Percentiles rank a stretch among this genome's conserved stretches.
These are phyloP conservation scores for Tritrichomonas foetus DNA, from an alignment of 208 protist genomes.

Conservation along the genomic window DNA sequence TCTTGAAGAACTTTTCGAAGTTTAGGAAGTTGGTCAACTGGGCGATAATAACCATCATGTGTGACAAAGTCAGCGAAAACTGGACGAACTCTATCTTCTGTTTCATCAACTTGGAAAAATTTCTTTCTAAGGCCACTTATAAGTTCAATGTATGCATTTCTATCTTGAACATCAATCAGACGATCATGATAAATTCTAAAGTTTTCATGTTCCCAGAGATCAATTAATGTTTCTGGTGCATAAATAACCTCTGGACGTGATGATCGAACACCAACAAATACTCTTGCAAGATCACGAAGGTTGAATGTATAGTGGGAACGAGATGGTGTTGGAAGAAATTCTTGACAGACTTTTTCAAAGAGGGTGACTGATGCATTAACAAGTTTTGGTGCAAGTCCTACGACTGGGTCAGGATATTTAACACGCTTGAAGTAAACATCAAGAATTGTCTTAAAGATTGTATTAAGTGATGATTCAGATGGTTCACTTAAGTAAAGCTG, in stretches of 20 bases:
- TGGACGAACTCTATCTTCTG: background rate
- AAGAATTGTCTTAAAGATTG: slow-evolving; percentile 55
- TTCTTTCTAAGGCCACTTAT: slow-evolving; percentile 50
- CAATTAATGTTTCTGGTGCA: slow-evolving; percentile 54
- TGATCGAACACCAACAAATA: slow-evolving; percentile 53
- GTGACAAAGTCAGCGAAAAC: background rate
- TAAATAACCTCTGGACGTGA: background rate
- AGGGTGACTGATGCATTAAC: slow-evolving; percentile 57
- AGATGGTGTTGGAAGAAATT: slow-evolving; percentile 72
- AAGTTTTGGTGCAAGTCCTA: background rate
- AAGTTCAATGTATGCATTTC: slow-evolving; percentile 67
- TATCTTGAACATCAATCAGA: slow-evolving; percentile 78
- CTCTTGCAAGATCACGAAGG: slow-evolving; percentile 86
- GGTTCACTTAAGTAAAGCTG: slow-evolving; percentile 47
- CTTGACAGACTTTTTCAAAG: slow-evolving; percentile 48
- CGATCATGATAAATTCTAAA: slow-evolving; percentile 89
- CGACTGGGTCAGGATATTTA: background rate
- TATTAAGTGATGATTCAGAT: background rate
- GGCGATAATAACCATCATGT: background rate
- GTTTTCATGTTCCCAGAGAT: slow-evolving; percentile 86
- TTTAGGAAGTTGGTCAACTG: background rate
- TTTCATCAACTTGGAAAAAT: slow-evolving; percentile 37
- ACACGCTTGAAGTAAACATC: slow-evolving; percentile 28
- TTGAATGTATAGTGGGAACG: slow-evolving; percentile 98
- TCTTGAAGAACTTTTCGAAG: background rate